Evolutionary conservation across 169 alveolate species (phyloP).

Genomic region (Plasmodium falciparum): DNA sequence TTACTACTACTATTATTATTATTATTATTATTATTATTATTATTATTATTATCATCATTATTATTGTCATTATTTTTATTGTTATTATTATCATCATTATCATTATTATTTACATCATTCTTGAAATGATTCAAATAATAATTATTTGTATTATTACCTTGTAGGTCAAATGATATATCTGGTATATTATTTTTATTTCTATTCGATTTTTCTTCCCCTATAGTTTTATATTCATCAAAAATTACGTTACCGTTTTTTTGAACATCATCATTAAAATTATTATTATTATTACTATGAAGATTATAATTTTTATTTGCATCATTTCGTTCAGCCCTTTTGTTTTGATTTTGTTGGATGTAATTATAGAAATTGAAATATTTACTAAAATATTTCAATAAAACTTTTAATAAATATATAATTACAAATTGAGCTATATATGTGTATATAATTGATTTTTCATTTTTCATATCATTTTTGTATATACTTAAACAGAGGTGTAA

Average conservation of each 20-base stretch:
- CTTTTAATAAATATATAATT: slow-evolving; percentile 30
- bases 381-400: slow-evolving; percentile 34
- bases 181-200: no score
- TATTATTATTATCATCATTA: neutral
- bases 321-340: neutral
- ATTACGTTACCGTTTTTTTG: neutral
- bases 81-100: no score
- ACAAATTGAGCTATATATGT: slow-evolving; percentile 28
- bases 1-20: neutral
- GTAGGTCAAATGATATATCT: no score
- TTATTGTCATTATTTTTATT: neutral
- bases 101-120: no score
- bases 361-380: slow-evolving; percentile 25
- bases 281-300: neutral
- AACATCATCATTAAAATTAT: neutral
- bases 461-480: slow-evolving; percentile 41
- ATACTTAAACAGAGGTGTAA: slow-evolving; percentile 41
- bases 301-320: neutral
- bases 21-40: neutral
- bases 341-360: slow-evolving; percentile 1
- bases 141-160: no score
- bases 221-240: neutral
- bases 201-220: no score
- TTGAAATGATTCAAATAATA: neutral
- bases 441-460: slow-evolving; percentile 17